A percentile compares a stretch with the other conserved stretches of the same genome.
These are phyloP conservation scores for Xylaria multiplex DNA, from an alignment of 2,329 filamentous ascomycete species.

Conservation along the genomic window DNA sequence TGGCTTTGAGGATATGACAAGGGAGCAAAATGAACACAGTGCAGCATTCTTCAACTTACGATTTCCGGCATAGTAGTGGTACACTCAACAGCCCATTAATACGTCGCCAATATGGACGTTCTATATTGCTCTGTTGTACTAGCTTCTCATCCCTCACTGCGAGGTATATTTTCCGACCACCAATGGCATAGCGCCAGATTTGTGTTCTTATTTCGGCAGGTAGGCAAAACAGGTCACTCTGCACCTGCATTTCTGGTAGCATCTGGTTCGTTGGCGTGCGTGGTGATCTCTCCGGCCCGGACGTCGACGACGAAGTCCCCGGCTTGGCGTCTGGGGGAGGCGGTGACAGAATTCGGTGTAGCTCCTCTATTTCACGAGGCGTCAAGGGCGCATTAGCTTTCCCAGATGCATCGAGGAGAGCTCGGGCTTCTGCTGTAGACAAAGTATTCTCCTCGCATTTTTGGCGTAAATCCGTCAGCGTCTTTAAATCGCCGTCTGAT, in stretches of 20 bases:
- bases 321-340: slow-evolving; percentile 15
- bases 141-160: slow-evolving; percentile 30
- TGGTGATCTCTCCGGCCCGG: slow-evolving; percentile 16
- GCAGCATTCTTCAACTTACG: slow-evolving; percentile 29
- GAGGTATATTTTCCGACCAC: slow-evolving; percentile 34
- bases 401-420: slow-evolving; percentile 31
- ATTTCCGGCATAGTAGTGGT: slow-evolving; percentile 36
- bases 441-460: slow-evolving; percentile 34
- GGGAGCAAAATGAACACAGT: not conserved
- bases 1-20: not conserved
- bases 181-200: slow-evolving; percentile 36
- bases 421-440: slow-evolving; percentile 33
- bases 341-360: slow-evolving; percentile 36
- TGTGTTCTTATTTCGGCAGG: slow-evolving; percentile 34
- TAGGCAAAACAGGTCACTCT: slow-evolving; percentile 36
- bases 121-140: slow-evolving; percentile 34
- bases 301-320: slow-evolving; percentile 17
- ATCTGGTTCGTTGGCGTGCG: slow-evolving; percentile 38
- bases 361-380: slow-evolving; percentile 35
- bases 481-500: slow-evolving; percentile 22
- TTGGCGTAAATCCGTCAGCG: slow-evolving; percentile 34
- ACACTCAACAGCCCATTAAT: slow-evolving; percentile 29
- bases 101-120: slow-evolving; percentile 36
- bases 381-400: slow-evolving; percentile 33
- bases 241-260: slow-evolving; percentile 31